Percentiles rank a stretch among this genome's conserved stretches.
Conservation (phyloP, 306 rosid species). For the Comarum palustre region DNA sequence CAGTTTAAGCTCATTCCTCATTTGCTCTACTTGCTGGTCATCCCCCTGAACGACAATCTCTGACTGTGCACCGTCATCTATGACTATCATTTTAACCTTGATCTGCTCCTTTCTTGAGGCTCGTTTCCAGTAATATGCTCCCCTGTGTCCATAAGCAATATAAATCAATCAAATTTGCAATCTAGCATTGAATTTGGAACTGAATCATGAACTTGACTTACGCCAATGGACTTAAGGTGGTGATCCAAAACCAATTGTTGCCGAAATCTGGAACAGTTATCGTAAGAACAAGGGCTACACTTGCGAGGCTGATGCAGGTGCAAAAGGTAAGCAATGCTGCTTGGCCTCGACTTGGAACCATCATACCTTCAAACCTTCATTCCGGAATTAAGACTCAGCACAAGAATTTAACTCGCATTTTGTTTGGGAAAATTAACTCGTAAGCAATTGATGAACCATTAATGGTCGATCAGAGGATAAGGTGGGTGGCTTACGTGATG, state of each 20-base stretch:
- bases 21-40: conserved; percentile 81
- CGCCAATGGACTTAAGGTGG: conserved; percentile 79
- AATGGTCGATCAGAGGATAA: background rate
- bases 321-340: conserved; percentile 83
- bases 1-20: conserved; percentile 69
- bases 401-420: background rate
- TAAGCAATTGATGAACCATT: background rate
- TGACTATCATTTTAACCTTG: conserved; percentile 64
- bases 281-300: conserved; percentile 89
- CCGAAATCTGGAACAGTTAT: conserved; percentile 79
- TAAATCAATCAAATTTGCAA: conserved; percentile 1
- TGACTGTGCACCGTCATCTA: conserved; percentile 45
- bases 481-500: conserved; percentile 52
- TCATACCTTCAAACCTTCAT: conserved; percentile 84
- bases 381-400: background rate
- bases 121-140: conserved; percentile 71
- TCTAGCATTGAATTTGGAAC: background rate
- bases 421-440: background rate
- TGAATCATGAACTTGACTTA: conserved; percentile 37
- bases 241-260: conserved; percentile 85
- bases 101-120: conserved; percentile 84
- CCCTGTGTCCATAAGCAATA: conserved; percentile 40
- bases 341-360: conserved; percentile 84
- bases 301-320: conserved; percentile 83
- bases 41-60: conserved; percentile 81